Conservation (phyloP, 2,329 filamentous ascomycete genomes). For the Epichloe uncinata region DNA sequence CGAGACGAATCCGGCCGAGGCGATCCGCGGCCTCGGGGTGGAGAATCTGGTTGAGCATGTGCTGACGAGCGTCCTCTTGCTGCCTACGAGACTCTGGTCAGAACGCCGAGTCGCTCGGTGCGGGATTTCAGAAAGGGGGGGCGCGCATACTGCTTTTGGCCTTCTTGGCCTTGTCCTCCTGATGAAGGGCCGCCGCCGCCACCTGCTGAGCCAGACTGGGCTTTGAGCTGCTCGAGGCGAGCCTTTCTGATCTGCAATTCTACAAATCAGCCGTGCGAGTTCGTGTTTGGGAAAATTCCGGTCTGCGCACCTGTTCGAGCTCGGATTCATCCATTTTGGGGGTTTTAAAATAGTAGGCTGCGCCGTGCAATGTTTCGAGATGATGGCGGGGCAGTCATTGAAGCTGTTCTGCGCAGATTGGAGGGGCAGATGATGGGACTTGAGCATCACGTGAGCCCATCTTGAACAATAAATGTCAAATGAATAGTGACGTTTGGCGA, state of each 20-base stretch:
- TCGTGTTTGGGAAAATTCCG: not conserved
- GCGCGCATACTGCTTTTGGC: constrained; percentile 36
- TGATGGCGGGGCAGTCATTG: constrained; percentile 1
- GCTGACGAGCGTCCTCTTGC: constrained; percentile 56
- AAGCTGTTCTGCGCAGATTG: no score
- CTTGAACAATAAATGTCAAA: not conserved
- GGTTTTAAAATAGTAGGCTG: no score
- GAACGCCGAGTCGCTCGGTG: no score
- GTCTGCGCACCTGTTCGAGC: constrained; percentile 24
- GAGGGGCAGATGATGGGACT: constrained; percentile 8
- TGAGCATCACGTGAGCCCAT: constrained; percentile 11
- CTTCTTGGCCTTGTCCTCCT: constrained; percentile 40
- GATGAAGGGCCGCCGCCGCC: constrained; percentile 22
- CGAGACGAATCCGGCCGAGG: constrained; percentile 83
- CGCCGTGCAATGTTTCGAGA: constrained; percentile 2
- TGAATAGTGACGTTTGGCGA: not conserved
- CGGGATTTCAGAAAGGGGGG: no score
- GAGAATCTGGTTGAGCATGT: constrained; percentile 83
- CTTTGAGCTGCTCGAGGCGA: constrained; percentile 84
- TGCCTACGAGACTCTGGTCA: constrained; percentile 19
- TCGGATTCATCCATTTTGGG: constrained; percentile 35
- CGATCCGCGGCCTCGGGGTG: constrained; percentile 88
- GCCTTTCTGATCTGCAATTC: constrained; percentile 66
- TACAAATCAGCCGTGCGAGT: constrained; percentile 1
- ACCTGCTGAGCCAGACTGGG: constrained; percentile 42